These are phyloP conservation scores for Heritiera fomes DNA, from an alignment of 345 rosid species.

Conservation along the genomic window DNA sequence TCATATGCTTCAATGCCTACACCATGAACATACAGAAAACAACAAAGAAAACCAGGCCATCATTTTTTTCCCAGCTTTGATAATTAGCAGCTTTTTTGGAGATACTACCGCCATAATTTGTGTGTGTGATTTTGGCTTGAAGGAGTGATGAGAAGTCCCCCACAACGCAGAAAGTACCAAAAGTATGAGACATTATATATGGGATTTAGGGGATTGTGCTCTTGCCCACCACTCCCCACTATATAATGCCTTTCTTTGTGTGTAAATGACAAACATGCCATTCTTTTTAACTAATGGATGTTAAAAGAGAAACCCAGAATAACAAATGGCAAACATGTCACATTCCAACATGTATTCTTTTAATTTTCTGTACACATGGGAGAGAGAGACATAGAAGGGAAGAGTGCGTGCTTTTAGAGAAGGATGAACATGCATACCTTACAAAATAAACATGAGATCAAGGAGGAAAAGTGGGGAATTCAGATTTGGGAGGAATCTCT, in stretches of 20 bases:
- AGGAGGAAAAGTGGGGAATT: slow-evolving; percentile 17
- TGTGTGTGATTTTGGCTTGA: not conserved
- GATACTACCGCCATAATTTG: slow-evolving; percentile 3
- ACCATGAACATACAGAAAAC: not conserved
- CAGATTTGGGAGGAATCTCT: slow-evolving; percentile 26
- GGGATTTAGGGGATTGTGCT: slow-evolving; percentile 4
- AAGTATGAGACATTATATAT: not conserved
- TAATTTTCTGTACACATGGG: slow-evolving; percentile 12
- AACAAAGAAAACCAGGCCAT: not conserved
- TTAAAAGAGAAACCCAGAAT: not conserved
- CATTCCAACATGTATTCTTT: not conserved
- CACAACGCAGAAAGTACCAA: slow-evolving; percentile 15
- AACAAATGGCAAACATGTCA: slow-evolving; percentile 14
- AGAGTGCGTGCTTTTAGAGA: not conserved
- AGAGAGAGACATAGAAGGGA: not conserved
- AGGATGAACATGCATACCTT: slow-evolving; percentile 21
- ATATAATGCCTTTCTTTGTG: not conserved
- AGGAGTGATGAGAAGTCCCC: not conserved
- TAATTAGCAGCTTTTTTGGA: slow-evolving; percentile 12
- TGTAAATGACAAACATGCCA: slow-evolving; percentile 28
- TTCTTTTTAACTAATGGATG: not conserved
- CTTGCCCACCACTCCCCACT: not conserved
- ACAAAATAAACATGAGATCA: not conserved
- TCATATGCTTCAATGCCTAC: not conserved
- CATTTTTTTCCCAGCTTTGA: not conserved